Evolutionary conservation across 2,329 filamentous ascomycete genomes (phyloP).

Genomic region (Nectriaceae sp.): DNA sequence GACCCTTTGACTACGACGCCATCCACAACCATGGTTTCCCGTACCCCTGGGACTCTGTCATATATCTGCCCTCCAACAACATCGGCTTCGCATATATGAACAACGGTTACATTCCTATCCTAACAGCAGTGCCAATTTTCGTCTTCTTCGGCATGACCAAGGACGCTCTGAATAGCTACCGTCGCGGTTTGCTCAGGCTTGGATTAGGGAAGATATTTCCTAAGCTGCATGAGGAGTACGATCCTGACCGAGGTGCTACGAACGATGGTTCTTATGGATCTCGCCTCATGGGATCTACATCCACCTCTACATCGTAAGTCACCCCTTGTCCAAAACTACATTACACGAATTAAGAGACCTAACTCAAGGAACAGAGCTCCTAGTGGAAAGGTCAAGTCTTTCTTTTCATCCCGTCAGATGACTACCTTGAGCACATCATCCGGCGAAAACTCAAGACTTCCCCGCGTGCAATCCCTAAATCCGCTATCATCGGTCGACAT

Average conservation of each 20-base stretch:
- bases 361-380: constrained; percentile 17
- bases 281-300: constrained; percentile 17
- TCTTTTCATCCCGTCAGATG: constrained; percentile 21
- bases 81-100: constrained; percentile 45
- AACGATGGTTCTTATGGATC: constrained; percentile 25
- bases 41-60: constrained; percentile 49
- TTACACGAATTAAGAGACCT: not conserved
- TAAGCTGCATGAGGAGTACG: constrained; percentile 40
- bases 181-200: constrained; percentile 37
- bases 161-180: constrained; percentile 54
- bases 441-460: no score
- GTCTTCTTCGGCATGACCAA: constrained; percentile 58
- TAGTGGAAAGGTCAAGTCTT: constrained; percentile 21
- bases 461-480: constrained; percentile 6
- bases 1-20: constrained; percentile 42
- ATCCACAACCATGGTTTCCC: constrained; percentile 42
- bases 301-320: constrained; percentile 24
- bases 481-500: constrained; percentile 7
- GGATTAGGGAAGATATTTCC: constrained; percentile 49
- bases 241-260: constrained; percentile 33
- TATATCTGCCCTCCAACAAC: constrained; percentile 44
- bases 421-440: constrained; percentile 20
- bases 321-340: accelerated
- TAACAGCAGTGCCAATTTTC: constrained; percentile 50
- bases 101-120: constrained; percentile 50